Base-by-base conservation (phyloP, 768 basidiomycete species). In the Kwoniella shandongensis region DNA sequence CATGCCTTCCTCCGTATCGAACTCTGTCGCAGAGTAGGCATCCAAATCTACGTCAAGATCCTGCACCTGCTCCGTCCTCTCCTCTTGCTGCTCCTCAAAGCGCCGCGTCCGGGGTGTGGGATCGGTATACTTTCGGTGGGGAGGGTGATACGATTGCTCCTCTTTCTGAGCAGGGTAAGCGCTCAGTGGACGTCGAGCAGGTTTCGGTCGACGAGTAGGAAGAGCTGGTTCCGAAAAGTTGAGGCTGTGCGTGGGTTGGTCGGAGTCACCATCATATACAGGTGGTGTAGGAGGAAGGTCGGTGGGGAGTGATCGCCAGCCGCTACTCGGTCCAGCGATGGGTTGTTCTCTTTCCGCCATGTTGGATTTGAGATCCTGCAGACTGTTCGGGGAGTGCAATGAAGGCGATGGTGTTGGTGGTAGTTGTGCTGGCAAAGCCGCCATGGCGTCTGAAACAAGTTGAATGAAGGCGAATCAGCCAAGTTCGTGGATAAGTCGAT, bases 41-140 rank as follows among this genome's bases (percentile, higher is more conserved):
- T 69, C 68, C 35, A 67, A 57, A 15, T 69, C 71, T 7, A 69
- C 66, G 39, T 70, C 68, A 10, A 69, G 65, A 36, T 65, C 50
- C 20, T 65, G 65, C 6, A 39, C 22, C n/a, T 56, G 44, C 22
- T 50, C 42, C 23, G 32, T 10, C 7, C 6, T 32, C 15, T 40
- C 53, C 8, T n/a, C n/a, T n/a, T 50, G 35, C 15, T 15, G n/a
- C 7, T 45, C 38, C 17, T 51, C 39, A 27, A 55, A 59, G 4
- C 48, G 23, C 18, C 26, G 39, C 3, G 58, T 27, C 4, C 38
- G 49, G 22, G 67, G 60, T 10, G 60, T 57, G 20, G 66, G 66
- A 46, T 68, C 66, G 3, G 70, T 66, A 39, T 59, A 67, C 41
- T 67, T 67, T n/a, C 70, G 62, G 10, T 59, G 53, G 40, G 58